These are phyloP conservation scores for Tetrastigma voinierianum DNA, from an alignment of 164 flowering plant genomes.

Conservation along the genomic window DNA sequence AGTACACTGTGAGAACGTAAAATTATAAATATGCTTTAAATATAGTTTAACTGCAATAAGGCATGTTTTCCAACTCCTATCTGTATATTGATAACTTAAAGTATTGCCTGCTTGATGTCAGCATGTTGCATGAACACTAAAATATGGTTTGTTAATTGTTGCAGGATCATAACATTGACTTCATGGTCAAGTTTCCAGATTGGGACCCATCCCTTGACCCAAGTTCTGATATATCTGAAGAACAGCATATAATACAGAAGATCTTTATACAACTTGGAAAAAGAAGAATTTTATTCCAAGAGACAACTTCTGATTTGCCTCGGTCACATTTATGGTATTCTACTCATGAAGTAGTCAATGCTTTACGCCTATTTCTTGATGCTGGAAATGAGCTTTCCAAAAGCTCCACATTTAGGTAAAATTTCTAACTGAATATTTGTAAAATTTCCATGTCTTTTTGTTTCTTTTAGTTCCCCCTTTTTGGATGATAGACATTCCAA, in stretches of 20 bases:
- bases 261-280: slow-evolving; percentile 14
- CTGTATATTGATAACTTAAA: neutral
- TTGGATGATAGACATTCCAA: neutral
- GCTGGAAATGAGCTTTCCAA: slow-evolving; percentile 59
- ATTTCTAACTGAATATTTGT: neutral
- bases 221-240: slow-evolving; percentile 16
- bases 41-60: neutral
- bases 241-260: slow-evolving; percentile 22
- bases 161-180: slow-evolving; percentile 93
- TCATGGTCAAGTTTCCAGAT: slow-evolving; percentile 82
- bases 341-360: slow-evolving; percentile 49
- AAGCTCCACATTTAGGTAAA: slow-evolving; percentile 82
- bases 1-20: neutral
- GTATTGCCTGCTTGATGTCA: neutral
- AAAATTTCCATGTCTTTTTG: too few relatives aligned
- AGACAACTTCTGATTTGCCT: slow-evolving; percentile 43
- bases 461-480: too few relatives aligned
- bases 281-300: slow-evolving; percentile 50
- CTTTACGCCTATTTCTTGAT: slow-evolving; percentile 66
- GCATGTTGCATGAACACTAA: neutral
- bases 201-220: slow-evolving; percentile 69
- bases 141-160: slow-evolving; percentile 10
- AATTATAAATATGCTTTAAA: neutral
- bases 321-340: slow-evolving; percentile 90
- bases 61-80: neutral